Percentiles rank a stretch among this genome's conserved stretches.
Conservation (phyloP, 257 asterid species). For the Ligustrum vulgare region DNA sequence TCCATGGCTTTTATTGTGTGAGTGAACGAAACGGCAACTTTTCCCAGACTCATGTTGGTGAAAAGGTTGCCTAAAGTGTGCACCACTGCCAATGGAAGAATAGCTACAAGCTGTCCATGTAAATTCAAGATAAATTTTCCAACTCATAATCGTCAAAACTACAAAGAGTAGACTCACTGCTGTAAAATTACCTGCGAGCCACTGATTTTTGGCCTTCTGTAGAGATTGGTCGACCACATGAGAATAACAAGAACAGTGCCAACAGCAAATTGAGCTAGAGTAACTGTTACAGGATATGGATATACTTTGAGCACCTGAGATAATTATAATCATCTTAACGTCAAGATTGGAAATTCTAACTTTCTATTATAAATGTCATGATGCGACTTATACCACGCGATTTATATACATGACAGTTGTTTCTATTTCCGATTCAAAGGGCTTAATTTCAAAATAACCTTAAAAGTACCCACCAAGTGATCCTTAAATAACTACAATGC, state of each 20-base stretch:
- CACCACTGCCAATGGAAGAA: slow-evolving; percentile 86
- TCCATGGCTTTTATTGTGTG: slow-evolving; percentile 98
- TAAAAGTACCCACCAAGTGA: background rate
- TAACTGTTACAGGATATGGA: slow-evolving; percentile 84
- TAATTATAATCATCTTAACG: slow-evolving; percentile 16
- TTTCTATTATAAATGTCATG: background rate
- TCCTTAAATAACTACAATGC: background rate
- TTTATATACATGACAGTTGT: background rate
- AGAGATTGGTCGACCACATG: slow-evolving; percentile 84
- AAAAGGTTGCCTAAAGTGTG: slow-evolving; percentile 90
- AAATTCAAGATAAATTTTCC: slow-evolving; percentile 8
- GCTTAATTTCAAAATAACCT: background rate
- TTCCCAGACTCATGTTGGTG: slow-evolving; percentile 97
- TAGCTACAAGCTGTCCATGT: slow-evolving; percentile 70
- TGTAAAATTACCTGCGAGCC: slow-evolving; percentile 64
- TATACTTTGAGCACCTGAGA: slow-evolving; percentile 75
- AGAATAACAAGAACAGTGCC: slow-evolving; percentile 69
- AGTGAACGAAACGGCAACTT: slow-evolving; percentile 96
- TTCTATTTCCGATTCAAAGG: background rate
- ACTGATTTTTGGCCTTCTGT: slow-evolving; percentile 86
- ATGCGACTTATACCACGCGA: background rate
- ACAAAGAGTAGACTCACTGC: background rate
- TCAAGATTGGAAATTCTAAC: background rate
- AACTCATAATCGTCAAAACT: slow-evolving; percentile 13
- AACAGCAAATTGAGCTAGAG: slow-evolving; percentile 78